A percentile compares a stretch with the other conserved stretches of the same genome.
Evolutionary conservation across 148 eudicot species (phyloP).

Genomic region (Persicaria maculosa): DNA sequence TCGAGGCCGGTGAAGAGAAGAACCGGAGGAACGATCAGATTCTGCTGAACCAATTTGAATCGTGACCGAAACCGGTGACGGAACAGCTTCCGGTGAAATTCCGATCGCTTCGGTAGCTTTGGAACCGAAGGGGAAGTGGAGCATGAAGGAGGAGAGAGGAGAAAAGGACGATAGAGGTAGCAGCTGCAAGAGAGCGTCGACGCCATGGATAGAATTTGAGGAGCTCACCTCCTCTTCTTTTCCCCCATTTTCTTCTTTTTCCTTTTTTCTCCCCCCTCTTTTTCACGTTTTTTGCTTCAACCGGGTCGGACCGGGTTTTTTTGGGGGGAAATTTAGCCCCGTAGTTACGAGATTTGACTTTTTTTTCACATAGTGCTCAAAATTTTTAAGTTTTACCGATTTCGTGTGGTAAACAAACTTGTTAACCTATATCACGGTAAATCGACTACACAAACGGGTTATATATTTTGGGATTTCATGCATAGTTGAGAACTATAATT

Average conservation of each 20-base stretch:
- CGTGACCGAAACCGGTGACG: conserved; percentile 18
- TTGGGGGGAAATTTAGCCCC: no score
- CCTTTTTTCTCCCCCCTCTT: not conserved
- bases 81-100: not conserved
- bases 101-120: not conserved
- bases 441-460: no score
- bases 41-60: conserved; percentile 20
- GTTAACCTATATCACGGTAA: no score
- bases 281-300: not conserved
- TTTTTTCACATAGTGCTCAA: no score
- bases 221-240: conserved; percentile 12
- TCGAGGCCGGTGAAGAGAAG: conserved; percentile 48
- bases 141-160: not conserved
- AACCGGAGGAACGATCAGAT: conserved; percentile 39
- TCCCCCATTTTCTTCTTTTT: not conserved
- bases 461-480: no score
- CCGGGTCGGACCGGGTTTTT: conserved; percentile 1
- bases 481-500: no score
- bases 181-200: conserved; percentile 5
- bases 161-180: not conserved
- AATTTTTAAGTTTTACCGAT: no score
- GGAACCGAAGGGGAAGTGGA: not conserved
- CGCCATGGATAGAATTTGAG: conserved; percentile 11
- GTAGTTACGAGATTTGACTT: no score
- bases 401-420: no score